Percentiles rank a stretch among this genome's conserved stretches.
These are phyloP conservation scores for Colletotrichum tanaceti DNA, from an alignment of 2,329 filamentous ascomycete species.

Conservation along the genomic window DNA sequence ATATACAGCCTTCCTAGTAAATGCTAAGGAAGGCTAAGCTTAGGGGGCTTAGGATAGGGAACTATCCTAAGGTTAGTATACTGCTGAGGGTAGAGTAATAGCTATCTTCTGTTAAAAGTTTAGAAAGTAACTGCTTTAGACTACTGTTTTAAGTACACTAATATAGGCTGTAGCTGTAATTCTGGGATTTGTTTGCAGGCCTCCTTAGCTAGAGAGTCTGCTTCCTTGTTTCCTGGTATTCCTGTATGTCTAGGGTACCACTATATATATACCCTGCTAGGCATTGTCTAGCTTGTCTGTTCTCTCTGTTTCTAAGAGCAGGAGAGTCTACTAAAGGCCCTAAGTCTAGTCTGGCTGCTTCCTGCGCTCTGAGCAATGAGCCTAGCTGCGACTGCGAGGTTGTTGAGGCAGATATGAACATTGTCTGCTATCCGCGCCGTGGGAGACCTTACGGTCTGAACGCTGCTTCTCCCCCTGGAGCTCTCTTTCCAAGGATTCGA, in stretches of 20 bases:
- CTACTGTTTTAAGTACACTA: neutral
- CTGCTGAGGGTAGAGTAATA: neutral
- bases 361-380: neutral
- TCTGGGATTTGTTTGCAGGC: slow-evolving; percentile 4
- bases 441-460: neutral
- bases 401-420: slow-evolving; percentile 3
- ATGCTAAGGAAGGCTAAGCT: slow-evolving; percentile 6
- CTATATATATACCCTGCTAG: neutral
- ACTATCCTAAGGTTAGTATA: slow-evolving; percentile 9
- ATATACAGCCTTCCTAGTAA: slow-evolving; percentile 7
- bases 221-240: slow-evolving; percentile 2
- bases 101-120: slow-evolving; percentile 1
- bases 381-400: slow-evolving; percentile 3
- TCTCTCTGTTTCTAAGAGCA: neutral
- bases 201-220: slow-evolving; percentile 6
- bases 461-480: neutral
- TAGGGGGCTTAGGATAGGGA: slow-evolving; percentile 11
- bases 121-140: neutral
- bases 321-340: neutral
- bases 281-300: neutral
- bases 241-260: neutral
- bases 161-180: slow-evolving; percentile 8
- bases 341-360: slow-evolving; percentile 5
- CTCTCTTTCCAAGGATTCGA: neutral
- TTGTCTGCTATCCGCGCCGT: slow-evolving; percentile 1